Conservation (phyloP, 768 basidiomycete genomes). For the Russula sp. region DNA sequence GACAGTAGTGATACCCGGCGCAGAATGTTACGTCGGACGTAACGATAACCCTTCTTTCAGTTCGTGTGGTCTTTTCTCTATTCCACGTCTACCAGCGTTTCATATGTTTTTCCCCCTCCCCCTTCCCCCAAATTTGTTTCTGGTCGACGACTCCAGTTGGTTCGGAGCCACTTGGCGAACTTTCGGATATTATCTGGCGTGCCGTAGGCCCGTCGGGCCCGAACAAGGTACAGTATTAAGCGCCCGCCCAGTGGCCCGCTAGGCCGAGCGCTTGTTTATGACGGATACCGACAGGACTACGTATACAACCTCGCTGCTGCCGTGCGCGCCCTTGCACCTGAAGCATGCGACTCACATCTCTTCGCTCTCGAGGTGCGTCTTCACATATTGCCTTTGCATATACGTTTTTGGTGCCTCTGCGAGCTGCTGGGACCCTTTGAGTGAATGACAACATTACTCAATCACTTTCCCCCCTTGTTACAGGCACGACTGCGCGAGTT, state of each 20-base stretch:
- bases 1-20: constrained; percentile 54
- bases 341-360: constrained; percentile 73
- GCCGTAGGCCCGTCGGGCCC: constrained; percentile 84
- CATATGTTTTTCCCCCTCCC: not conserved
- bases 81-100: not conserved
- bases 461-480: too few species aligned
- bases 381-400: too few species aligned
- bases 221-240: constrained; percentile 64
- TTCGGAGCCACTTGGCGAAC: constrained; percentile 67
- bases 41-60: constrained; percentile 88
- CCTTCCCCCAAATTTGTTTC: not conserved
- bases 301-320: constrained; percentile 73
- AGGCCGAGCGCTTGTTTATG: not conserved
- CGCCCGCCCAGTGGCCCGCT: too few species aligned
- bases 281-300: constrained; percentile 63
- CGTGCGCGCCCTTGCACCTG: constrained; percentile 68
- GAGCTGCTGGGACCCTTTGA: not conserved
- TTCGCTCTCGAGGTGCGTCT: constrained; percentile 68
- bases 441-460: not conserved
- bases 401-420: not conserved
- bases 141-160: constrained; percentile 56
- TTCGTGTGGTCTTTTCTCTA: constrained; percentile 38
- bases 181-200: constrained; percentile 67
- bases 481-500: constrained; percentile 25
- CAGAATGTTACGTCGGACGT: constrained; percentile 83